These are phyloP conservation scores for Coniochaeta hoffmannii DNA, from an alignment of 2,329 filamentous ascomycete genomes.

Conservation along the genomic window DNA sequence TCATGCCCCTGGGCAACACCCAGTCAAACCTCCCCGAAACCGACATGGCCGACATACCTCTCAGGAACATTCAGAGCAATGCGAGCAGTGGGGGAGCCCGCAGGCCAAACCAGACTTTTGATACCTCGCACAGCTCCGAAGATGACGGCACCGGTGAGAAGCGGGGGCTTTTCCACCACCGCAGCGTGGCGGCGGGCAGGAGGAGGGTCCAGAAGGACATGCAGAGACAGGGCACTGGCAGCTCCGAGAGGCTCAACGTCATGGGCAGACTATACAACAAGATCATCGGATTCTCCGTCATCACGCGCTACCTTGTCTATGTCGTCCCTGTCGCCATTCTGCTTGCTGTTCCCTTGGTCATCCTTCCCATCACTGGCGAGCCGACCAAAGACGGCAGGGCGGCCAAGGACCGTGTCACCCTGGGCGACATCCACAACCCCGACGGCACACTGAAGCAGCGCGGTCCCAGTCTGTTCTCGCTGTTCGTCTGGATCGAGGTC, in stretches of 20 bases:
- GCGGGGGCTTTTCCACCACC: slow-evolving; percentile 28
- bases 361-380: slow-evolving; percentile 39
- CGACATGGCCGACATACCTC: slow-evolving; percentile 49
- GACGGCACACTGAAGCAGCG: slow-evolving; percentile 18
- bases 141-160: slow-evolving; percentile 42
- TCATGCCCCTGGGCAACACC: slow-evolving; percentile 32
- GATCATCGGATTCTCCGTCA: slow-evolving; percentile 53
- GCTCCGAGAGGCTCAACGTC: slow-evolving; percentile 49
- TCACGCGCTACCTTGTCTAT: slow-evolving; percentile 62
- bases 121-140: slow-evolving; percentile 16
- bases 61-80: slow-evolving; percentile 47
- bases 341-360: slow-evolving; percentile 54
- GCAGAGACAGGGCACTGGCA: slow-evolving; percentile 34
- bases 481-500: slow-evolving; percentile 64
- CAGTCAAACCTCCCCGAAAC: slow-evolving; percentile 20
- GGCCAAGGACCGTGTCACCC: slow-evolving; percentile 20
- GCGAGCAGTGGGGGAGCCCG: slow-evolving; percentile 43
- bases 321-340: slow-evolving; percentile 55
- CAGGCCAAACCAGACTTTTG: slow-evolving; percentile 20
- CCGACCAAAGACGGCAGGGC: slow-evolving; percentile 17
- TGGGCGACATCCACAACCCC: slow-evolving; percentile 25
- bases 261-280: slow-evolving; percentile 61
- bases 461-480: slow-evolving; percentile 46
- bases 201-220: slow-evolving; percentile 37
- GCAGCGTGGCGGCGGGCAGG: slow-evolving; percentile 33